Conservation (phyloP, 805 yeast species). For the Cyberlindnera amylophila region DNA sequence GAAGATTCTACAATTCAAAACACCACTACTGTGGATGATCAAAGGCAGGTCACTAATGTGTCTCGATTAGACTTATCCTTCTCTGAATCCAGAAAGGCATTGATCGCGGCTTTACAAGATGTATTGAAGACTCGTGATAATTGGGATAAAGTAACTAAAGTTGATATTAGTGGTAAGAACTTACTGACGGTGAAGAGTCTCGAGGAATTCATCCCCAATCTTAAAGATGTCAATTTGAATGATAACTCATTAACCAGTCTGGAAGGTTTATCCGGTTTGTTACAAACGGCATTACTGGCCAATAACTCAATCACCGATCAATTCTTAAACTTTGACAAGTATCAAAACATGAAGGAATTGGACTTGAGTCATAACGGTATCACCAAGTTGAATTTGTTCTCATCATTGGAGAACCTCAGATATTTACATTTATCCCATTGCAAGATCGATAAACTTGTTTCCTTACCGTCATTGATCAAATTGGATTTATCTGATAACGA, state of each 20-base stretch:
- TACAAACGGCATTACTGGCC: slow-evolving; percentile 13
- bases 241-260: slow-evolving; percentile 20
- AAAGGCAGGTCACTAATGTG: slow-evolving; percentile 34
- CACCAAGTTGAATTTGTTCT: slow-evolving; percentile 29
- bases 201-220: slow-evolving; percentile 38
- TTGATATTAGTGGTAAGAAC: slow-evolving; percentile 32
- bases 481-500: slow-evolving; percentile 17
- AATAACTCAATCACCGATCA: slow-evolving; percentile 22
- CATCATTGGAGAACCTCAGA: slow-evolving; percentile 24
- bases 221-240: slow-evolving; percentile 12
- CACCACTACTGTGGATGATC: slow-evolving; percentile 10
- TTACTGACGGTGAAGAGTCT: slow-evolving; percentile 39
- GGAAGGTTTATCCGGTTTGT: slow-evolving; percentile 21
- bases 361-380: slow-evolving; percentile 40
- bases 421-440: slow-evolving; percentile 31
- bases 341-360: slow-evolving; percentile 26
- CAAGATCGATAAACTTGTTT: slow-evolving; percentile 28
- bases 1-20: slow-evolving; percentile 3
- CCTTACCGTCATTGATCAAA: slow-evolving; percentile 10
- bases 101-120: slow-evolving; percentile 42
- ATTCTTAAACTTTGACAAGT: slow-evolving; percentile 17
- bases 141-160: slow-evolving; percentile 38
- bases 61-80: slow-evolving; percentile 44
- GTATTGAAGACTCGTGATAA: slow-evolving; percentile 30
- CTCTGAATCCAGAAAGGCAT: slow-evolving; percentile 37